Evolutionary conservation across 805 yeast genomes (phyloP).

Genomic region (Candida endomychidarum): DNA sequence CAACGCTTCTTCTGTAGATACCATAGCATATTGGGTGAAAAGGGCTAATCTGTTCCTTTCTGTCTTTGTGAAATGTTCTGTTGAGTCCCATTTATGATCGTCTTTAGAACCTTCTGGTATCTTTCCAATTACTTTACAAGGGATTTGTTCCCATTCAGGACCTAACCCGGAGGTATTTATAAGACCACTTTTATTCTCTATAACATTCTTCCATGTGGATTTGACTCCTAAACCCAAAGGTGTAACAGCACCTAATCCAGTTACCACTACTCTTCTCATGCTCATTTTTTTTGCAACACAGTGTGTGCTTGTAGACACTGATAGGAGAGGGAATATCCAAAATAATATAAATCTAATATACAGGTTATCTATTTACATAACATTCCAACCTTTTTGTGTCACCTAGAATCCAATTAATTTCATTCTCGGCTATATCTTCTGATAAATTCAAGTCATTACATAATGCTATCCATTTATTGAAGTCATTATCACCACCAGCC

Average conservation of each 20-base stretch:
- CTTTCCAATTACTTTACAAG: slow-evolving; percentile 73
- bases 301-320: too few relatives aligned
- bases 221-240: slow-evolving; percentile 78
- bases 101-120: slow-evolving; percentile 53
- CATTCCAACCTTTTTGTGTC: slow-evolving; percentile 36
- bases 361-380: slow-evolving; percentile 21
- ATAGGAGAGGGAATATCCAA: too few relatives aligned
- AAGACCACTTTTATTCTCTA: slow-evolving; percentile 57
- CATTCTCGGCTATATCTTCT: slow-evolving; percentile 22
- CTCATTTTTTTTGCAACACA: neutral
- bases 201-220: slow-evolving; percentile 53
- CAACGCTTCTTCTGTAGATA: slow-evolving; percentile 77
- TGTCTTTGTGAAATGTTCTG: slow-evolving; percentile 47
- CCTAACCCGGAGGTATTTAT: slow-evolving; percentile 48
- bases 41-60: slow-evolving; percentile 64
- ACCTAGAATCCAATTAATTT: slow-evolving; percentile 39
- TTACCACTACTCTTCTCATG: slow-evolving; percentile 73
- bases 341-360: too few relatives aligned
- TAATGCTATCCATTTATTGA: slow-evolving; percentile 31
- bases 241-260: slow-evolving; percentile 85
- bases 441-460: slow-evolving; percentile 24
- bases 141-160: slow-evolving; percentile 51
- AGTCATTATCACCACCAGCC: slow-evolving; percentile 14
- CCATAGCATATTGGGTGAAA: slow-evolving; percentile 76
- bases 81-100: slow-evolving; percentile 53